These are phyloP conservation scores for Leccinum huronense DNA, from an alignment of 1,284 basidiomycete genomes.

Conservation along the genomic window DNA sequence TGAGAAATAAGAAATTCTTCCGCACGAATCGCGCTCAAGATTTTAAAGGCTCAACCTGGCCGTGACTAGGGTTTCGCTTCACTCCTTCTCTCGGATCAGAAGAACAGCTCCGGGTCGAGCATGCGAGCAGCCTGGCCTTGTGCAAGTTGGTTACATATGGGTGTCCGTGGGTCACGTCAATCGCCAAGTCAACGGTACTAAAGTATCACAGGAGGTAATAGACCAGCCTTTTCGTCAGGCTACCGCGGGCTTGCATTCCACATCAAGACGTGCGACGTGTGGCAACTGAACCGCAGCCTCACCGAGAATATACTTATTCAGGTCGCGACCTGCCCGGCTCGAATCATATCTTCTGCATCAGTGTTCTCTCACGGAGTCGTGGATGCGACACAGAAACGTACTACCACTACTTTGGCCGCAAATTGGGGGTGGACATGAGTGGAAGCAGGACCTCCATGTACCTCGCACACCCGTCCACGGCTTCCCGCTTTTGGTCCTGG, in stretches of 20 bases:
- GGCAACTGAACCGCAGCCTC: slow-evolving; percentile 10
- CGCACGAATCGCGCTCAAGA: slow-evolving; percentile 30
- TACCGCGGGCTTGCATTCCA: slow-evolving; percentile 22
- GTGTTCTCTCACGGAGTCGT: slow-evolving; percentile 18
- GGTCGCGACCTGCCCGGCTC: slow-evolving; percentile 14
- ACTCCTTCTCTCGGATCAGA: slow-evolving; percentile 26
- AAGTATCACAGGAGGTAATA: slow-evolving; percentile 24
- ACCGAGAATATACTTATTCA: slow-evolving; percentile 13
- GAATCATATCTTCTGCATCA: slow-evolving; percentile 7
- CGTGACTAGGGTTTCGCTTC: slow-evolving; percentile 26
- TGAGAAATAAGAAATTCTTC: slow-evolving; percentile 24
- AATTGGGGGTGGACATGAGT: slow-evolving; percentile 25
- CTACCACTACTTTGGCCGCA: slow-evolving; percentile 16
- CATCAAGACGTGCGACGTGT: slow-evolving; percentile 19
- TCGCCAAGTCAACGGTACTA: slow-evolving; percentile 30
- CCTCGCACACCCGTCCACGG: slow-evolving; percentile 16
- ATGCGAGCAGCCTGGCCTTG: slow-evolving; percentile 16
- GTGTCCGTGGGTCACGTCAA: slow-evolving; percentile 30
- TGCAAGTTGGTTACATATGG: slow-evolving; percentile 18
- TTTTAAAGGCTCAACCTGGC: slow-evolving; percentile 22
- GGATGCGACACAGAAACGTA: slow-evolving; percentile 28
- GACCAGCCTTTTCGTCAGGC: slow-evolving; percentile 17
- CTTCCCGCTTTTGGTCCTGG: slow-evolving; percentile 21
- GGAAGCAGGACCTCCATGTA: slow-evolving; percentile 1
- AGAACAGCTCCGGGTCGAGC: slow-evolving; percentile 5